A percentile compares a stretch with the other conserved stretches of the same genome.
These are phyloP conservation scores for Haplosporangium sp. DNA, from an alignment of 371 early-diverging fungal species.

Conservation along the genomic window DNA sequence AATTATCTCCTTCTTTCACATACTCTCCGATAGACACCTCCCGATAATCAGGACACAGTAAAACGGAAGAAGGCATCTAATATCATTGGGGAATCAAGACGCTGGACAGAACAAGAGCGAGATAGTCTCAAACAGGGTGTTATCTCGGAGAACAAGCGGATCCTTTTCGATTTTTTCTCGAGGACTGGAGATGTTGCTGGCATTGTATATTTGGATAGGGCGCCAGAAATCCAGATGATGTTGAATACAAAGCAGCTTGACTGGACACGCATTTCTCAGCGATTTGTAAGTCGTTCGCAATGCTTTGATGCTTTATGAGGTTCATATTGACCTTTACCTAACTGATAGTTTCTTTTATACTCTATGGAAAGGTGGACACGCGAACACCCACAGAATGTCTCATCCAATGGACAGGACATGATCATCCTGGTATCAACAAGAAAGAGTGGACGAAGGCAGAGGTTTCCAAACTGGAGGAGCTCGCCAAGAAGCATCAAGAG, in stretches of 20 bases:
- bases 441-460: slow-evolving; percentile 74
- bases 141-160: slow-evolving; percentile 33
- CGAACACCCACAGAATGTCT: slow-evolving; percentile 76
- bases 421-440: slow-evolving; percentile 85
- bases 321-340: neutral
- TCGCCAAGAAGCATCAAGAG: slow-evolving; percentile 58
- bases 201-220: slow-evolving; percentile 57
- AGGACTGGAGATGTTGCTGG: slow-evolving; percentile 9
- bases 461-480: slow-evolving; percentile 55
- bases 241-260: slow-evolving; percentile 71
- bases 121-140: slow-evolving; percentile 52
- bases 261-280: slow-evolving; percentile 74
- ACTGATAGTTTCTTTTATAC: neutral
- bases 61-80: slow-evolving; percentile 38
- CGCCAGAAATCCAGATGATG: slow-evolving; percentile 61
- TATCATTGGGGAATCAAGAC: slow-evolving; percentile 44
- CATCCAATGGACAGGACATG: slow-evolving; percentile 88
- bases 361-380: slow-evolving; percentile 60
- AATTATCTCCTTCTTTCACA: neutral
- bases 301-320: neutral
- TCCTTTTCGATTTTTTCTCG: slow-evolving; percentile 37
- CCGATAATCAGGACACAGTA: slow-evolving; percentile 60
- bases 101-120: slow-evolving; percentile 64
- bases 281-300: slow-evolving; percentile 59
- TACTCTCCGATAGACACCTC: slow-evolving; percentile 52